phyloP scores from a whole-genome alignment of 768 basidiomycete species.

The Boletus subparvulus region DNA sequence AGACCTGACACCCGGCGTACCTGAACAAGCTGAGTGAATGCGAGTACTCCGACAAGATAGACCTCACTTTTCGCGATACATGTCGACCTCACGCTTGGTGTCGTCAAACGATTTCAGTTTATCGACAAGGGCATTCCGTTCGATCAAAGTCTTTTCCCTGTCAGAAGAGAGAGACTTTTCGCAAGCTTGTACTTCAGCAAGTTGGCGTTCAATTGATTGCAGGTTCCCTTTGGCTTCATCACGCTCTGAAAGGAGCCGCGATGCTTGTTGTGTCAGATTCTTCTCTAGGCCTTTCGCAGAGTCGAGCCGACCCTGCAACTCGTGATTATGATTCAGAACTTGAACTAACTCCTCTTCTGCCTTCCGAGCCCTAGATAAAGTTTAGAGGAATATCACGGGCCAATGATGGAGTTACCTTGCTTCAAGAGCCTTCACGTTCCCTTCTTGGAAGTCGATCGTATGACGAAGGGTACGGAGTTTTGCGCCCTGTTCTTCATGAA shows the following conservation, averaged over 20 bases:
- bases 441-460: constrained; percentile 32
- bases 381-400: constrained; percentile 6
- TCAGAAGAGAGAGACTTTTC: constrained; percentile 21
- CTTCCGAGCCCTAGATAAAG: constrained; percentile 15
- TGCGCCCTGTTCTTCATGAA: constrained; percentile 23
- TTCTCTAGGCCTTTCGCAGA: constrained; percentile 23
- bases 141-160: constrained; percentile 13
- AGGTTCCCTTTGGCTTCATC: constrained; percentile 21
- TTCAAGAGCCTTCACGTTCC: constrained; percentile 25
- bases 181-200: constrained; percentile 16
- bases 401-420: constrained; percentile 19
- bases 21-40: constrained; percentile 10
- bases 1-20: constrained; percentile 18
- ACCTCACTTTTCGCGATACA: constrained; percentile 28
- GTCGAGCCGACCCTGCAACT: constrained; percentile 30
- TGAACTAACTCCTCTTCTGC: constrained; percentile 20
- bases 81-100: constrained; percentile 18
- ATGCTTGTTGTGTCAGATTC: constrained; percentile 24
- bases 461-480: constrained; percentile 32
- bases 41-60: background rate
- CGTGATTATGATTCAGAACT: constrained; percentile 23
- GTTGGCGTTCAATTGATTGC: constrained; percentile 12
- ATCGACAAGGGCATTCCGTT: constrained; percentile 20
- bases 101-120: constrained; percentile 21
- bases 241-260: constrained; percentile 26